phyloP scores from a whole-genome alignment of 345 rosid genomes.

The Dovyalis caffra region DNA sequence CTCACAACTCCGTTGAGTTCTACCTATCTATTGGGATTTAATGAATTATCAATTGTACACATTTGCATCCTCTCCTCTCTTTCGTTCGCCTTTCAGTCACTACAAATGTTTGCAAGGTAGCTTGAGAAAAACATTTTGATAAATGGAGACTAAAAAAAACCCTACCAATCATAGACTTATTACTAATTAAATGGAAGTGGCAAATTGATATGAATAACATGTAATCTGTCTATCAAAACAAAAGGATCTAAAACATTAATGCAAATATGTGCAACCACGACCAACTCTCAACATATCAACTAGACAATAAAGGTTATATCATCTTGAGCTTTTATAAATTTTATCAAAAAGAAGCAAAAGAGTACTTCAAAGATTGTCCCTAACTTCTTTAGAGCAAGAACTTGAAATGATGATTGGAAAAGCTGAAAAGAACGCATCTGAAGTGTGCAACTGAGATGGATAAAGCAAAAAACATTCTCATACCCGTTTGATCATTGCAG shows the following conservation, averaged over 20 bases:
- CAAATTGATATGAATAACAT: not conserved
- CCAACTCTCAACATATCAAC: not conserved
- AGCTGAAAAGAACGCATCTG: not conserved
- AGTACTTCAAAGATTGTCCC: not conserved
- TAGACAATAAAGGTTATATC: not conserved
- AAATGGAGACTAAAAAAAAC: not conserved
- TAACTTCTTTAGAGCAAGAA: not conserved
- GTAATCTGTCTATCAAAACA: not conserved
- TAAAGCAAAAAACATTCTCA: conserved; percentile 8
- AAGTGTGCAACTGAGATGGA: conserved; percentile 1
- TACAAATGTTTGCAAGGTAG: not conserved
- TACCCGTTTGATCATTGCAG: conserved; percentile 69
- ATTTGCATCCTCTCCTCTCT: not conserved
- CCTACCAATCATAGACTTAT: not conserved
- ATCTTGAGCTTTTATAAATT: not conserved
- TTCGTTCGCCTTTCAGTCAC: too few relatives aligned
- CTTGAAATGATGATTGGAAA: not conserved
- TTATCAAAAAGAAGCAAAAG: not conserved
- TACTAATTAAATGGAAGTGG: not conserved
- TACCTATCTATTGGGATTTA: not conserved
- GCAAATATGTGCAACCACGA: not conserved
- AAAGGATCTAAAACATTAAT: not conserved
- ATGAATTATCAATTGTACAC: not conserved
- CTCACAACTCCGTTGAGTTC: not conserved
- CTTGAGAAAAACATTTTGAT: not conserved